Evolutionary conservation across 768 basidiomycete genomes (phyloP).

Genomic region (Tricholoma sp.): DNA sequence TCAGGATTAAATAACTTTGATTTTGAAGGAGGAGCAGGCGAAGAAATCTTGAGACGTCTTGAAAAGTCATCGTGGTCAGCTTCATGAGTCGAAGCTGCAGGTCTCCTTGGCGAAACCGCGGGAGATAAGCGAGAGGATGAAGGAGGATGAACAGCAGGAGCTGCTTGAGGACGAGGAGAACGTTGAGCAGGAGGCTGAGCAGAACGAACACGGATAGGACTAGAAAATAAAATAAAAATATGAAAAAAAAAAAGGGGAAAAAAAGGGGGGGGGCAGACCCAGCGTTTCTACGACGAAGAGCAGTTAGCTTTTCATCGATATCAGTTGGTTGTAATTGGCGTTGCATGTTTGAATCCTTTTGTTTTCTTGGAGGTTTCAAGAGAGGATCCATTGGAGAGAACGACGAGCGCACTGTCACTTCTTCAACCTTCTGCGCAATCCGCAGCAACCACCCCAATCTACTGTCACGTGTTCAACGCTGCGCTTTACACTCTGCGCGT

Average conservation of each 20-base stretch:
- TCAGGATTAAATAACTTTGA: constrained; percentile 71
- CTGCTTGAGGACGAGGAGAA: constrained; percentile 23
- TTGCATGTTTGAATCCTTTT: constrained; percentile 24
- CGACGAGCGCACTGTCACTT: constrained; percentile 2
- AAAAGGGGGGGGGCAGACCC: constrained; percentile 32
- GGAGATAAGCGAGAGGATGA: constrained; percentile 15
- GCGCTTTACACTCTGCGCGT: too few species aligned
- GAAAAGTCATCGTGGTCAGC: constrained; percentile 72
- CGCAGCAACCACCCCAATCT: constrained; percentile 15
- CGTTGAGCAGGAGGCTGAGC: constrained; percentile 23
- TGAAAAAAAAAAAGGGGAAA: constrained; percentile 17
- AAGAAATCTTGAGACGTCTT: constrained; percentile 64
- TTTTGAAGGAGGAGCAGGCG: constrained; percentile 32
- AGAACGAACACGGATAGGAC: constrained; percentile 36
- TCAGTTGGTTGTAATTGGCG: constrained; percentile 35
- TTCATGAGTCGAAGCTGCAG: constrained; percentile 31
- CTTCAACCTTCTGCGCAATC: constrained; percentile 6
- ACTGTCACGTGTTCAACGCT: constrained; percentile 5
- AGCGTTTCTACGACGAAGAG: constrained; percentile 61
- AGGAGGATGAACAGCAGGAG: constrained; percentile 16
- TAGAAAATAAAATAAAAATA: constrained; percentile 1
- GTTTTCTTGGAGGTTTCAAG: constrained; percentile 26
- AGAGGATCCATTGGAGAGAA: constrained; percentile 4
- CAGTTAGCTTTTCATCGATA: constrained; percentile 56
- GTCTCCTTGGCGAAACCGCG: constrained; percentile 30